phyloP scores from a whole-genome alignment of 306 rosid species.

The Dryas alaskensis region DNA sequence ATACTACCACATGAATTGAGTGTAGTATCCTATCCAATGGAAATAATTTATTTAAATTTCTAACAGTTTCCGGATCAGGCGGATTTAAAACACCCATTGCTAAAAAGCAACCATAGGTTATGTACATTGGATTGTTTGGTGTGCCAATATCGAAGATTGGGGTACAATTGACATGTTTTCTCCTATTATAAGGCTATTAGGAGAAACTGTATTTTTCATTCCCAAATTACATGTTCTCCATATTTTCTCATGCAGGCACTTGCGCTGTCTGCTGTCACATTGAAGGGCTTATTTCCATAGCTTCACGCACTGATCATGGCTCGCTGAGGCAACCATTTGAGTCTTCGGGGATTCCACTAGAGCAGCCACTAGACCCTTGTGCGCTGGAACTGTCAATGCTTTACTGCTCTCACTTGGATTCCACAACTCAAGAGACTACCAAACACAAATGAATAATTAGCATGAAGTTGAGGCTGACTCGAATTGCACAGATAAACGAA shows the following conservation, averaged over 20 bases:
- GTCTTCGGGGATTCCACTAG: conserved; percentile 36
- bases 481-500: not conserved
- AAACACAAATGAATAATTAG: conserved; percentile 1
- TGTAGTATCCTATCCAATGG: too few relatives aligned
- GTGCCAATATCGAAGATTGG: not conserved
- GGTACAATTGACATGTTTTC: not conserved
- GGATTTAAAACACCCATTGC: too few relatives aligned
- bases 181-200: not conserved
- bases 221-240: not conserved
- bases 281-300: conserved; percentile 50
- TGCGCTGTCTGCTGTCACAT: not conserved
- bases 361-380: conserved; percentile 46
- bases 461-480: not conserved
- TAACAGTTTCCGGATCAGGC: not conserved
- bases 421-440: conserved; percentile 56
- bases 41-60: too few relatives aligned
- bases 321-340: conserved; percentile 54
- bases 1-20: too few relatives aligned
- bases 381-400: conserved; percentile 41
- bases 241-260: not conserved
- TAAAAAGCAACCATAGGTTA: not conserved
- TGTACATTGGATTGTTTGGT: conserved; percentile 4
- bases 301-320: conserved; percentile 58
- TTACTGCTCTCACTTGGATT: conserved; percentile 34
- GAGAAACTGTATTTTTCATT: not conserved